Conservation (phyloP, 163 green algal species). For the Scenedesmus sp. region DNA sequence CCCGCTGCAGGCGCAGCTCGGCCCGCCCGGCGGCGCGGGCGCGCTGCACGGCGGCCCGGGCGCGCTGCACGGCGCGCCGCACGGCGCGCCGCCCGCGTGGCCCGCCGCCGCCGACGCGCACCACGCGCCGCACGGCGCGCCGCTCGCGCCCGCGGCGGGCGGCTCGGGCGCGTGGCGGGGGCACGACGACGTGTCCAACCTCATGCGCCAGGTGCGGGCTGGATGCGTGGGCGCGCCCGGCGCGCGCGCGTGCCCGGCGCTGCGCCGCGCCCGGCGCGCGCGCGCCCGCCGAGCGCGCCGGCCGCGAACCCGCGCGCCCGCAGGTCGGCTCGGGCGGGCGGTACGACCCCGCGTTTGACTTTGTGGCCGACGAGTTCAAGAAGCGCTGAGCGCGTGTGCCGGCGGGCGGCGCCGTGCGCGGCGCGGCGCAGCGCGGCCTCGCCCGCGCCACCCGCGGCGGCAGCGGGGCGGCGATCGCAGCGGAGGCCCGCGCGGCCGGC, state of each 20-base stretch:
- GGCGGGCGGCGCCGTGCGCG: not conserved
- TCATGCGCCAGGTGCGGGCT: conserved; percentile 28
- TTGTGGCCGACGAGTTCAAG: conserved; percentile 45
- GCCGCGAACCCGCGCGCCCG: too few species aligned
- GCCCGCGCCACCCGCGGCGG: not conserved
- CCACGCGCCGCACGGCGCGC: not conserved
- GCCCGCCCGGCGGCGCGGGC: not conserved
- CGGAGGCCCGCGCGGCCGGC: too few species aligned
- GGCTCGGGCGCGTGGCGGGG: not conserved
- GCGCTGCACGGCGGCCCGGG: too few species aligned
- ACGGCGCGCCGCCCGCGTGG: too few species aligned
- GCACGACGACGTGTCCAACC: conserved; percentile 19
- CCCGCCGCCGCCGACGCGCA: too few species aligned
- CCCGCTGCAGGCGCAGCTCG: not conserved
- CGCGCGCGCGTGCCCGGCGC: too few species aligned
- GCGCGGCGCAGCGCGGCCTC: not conserved
- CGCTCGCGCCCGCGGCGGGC: not conserved
- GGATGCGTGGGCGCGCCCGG: too few species aligned
- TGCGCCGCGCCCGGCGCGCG: too few species aligned
- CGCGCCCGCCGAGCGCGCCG: too few species aligned
- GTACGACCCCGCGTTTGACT: conserved; percentile 45
- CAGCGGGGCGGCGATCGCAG: too few species aligned
- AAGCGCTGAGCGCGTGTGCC: not conserved
- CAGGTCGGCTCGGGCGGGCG: conserved; percentile 5
- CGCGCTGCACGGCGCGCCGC: too few species aligned